Evolutionary conservation across 495 filamentous ascomycete genomes (phyloP).

Genomic region (Hypoxylon rickii): DNA sequence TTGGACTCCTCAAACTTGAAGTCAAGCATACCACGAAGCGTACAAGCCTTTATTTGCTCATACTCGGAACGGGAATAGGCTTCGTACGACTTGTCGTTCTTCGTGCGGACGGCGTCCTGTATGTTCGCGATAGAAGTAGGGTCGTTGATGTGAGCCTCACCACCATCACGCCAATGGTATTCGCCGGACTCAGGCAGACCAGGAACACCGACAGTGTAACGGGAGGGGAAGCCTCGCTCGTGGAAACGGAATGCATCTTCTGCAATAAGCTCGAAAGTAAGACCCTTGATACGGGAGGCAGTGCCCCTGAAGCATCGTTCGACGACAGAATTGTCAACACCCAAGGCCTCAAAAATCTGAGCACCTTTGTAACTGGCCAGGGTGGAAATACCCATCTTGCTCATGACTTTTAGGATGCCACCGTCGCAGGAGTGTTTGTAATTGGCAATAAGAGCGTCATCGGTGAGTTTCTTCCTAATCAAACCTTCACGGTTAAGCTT

Average conservation of each 20-base stretch:
- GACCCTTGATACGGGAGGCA: constrained; percentile 91
- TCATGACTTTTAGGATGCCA: constrained; percentile 99
- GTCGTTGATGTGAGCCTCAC: constrained; percentile 98
- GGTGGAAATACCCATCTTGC: constrained; percentile 99
- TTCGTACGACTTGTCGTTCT: constrained; percentile 99
- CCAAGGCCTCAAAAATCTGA: constrained; percentile 99
- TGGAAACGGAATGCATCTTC: constrained; percentile 97
- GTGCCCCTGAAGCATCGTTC: constrained; percentile 97
- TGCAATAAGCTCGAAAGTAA: constrained; percentile 94
- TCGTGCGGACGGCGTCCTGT: constrained; percentile 95
- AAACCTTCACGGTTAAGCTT: constrained; percentile 97
- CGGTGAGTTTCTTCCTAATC: constrained; percentile 84
- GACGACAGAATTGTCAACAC: constrained; percentile 92
- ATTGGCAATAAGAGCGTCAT: constrained; percentile 88
- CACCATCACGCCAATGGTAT: constrained; percentile 99
- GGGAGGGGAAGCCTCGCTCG: constrained; percentile 90
- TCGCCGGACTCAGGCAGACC: constrained; percentile 94
- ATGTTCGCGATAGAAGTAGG: constrained; percentile 95
- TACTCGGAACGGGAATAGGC: constrained; percentile 94
- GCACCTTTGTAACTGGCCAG: constrained; percentile 98
- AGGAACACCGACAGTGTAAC: constrained; percentile 74
- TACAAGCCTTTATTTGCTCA: constrained; percentile 98
- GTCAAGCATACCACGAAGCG: constrained; percentile 92
- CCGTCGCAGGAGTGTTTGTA: constrained; percentile 98
- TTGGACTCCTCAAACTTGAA: constrained; percentile 92